Percentiles rank a stretch among this genome's conserved stretches.
phyloP scores from a whole-genome alignment of 23 red algal species.

The Chondrus crispus region DNA sequence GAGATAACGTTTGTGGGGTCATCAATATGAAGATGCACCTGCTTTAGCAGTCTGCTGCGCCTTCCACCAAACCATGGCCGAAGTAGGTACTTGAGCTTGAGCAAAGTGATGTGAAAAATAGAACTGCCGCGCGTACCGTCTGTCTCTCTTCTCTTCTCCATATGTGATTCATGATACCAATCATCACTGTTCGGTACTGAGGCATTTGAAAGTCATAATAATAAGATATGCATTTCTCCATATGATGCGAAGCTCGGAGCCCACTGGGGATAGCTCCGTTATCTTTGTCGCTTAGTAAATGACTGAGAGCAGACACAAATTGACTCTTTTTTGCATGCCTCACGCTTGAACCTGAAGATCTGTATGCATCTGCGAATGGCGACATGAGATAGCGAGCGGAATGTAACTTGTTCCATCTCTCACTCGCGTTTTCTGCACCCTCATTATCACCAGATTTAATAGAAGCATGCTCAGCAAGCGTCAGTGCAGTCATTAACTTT shows the following conservation, averaged over 20 bases:
- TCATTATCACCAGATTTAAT: background rate
- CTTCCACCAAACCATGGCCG: background rate
- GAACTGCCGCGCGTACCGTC: background rate
- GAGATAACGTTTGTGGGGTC: background rate
- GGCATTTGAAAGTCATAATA: background rate
- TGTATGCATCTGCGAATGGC: constrained; percentile 14
- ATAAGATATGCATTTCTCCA: background rate
- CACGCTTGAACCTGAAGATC: background rate
- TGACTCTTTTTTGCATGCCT: background rate
- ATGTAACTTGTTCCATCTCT: background rate
- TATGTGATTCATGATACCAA: constrained; percentile 21
- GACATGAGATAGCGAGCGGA: background rate
- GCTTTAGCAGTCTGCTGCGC: background rate
- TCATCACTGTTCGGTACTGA: background rate
- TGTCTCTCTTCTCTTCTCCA: background rate
- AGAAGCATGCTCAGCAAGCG: background rate
- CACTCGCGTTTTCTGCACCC: background rate
- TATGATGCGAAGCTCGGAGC: background rate
- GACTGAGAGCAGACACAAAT: background rate
- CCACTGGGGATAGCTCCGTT: background rate
- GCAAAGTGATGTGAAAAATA: background rate
- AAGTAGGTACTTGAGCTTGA: constrained; percentile 9
- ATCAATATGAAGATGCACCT: background rate
- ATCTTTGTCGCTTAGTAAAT: background rate
- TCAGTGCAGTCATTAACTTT: background rate